Evolutionary conservation across 305 asterid species (phyloP).

Genomic region (Fraxinus angustifolia): DNA sequence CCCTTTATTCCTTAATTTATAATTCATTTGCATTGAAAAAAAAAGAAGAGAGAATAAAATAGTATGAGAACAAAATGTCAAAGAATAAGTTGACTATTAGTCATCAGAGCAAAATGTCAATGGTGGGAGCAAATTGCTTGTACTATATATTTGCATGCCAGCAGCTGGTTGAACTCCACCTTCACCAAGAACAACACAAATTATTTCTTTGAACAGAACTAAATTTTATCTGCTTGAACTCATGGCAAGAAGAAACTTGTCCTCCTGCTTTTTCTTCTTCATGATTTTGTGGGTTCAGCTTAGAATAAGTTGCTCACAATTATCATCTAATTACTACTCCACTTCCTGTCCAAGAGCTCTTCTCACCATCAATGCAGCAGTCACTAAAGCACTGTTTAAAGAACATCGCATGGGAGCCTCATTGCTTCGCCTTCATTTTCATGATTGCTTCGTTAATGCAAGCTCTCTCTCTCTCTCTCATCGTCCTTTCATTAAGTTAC

Average conservation of each 20-base stretch:
- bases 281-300: constrained; percentile 2
- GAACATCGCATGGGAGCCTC: constrained; percentile 76
- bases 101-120: not conserved
- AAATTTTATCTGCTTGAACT: not conserved
- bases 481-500: not conserved
- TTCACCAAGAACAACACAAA: not conserved
- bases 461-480: constrained; percentile 17
- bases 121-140: not conserved
- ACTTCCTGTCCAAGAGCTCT: constrained; percentile 52
- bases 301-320: constrained; percentile 22
- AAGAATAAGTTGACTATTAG: not conserved
- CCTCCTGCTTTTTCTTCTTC: not conserved
- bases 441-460: constrained; percentile 78
- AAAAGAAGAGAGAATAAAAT: not conserved
- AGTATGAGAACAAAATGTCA: not conserved
- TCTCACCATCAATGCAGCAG: constrained; percentile 32
- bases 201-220: not conserved
- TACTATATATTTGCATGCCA: constrained; percentile 11
- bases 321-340: constrained; percentile 37
- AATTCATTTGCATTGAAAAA: not conserved
- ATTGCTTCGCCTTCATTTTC: constrained; percentile 72
- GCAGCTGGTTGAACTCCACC: constrained; percentile 8
- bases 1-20: not conserved
- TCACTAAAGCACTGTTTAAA: constrained; percentile 32
- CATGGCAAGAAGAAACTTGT: not conserved